These are phyloP conservation scores for Hymenoscyphus infarciens DNA, from an alignment of 2,329 filamentous ascomycete species.

Conservation along the genomic window DNA sequence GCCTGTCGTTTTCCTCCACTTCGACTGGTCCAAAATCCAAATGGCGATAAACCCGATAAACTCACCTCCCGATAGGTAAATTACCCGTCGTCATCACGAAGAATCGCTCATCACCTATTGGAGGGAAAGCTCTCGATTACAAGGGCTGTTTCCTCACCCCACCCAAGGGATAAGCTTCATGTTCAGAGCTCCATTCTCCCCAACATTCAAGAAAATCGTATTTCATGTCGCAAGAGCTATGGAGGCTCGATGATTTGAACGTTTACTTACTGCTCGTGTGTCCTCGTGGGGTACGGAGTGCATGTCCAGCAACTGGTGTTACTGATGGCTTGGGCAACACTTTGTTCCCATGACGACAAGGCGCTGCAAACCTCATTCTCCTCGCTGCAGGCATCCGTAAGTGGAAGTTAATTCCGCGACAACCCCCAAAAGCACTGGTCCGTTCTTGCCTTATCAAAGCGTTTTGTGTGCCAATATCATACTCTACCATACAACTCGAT, in stretches of 20 bases:
- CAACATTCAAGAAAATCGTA: neutral
- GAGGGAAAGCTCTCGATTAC: neutral
- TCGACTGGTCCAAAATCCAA: constrained; percentile 6
- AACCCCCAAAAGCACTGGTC: neutral
- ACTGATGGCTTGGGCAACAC: neutral
- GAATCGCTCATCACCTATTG: neutral
- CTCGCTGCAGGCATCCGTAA: constrained; percentile 15
- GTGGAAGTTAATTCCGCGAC: constrained; percentile 4
- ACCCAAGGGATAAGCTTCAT: constrained; percentile 26
- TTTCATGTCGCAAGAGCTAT: neutral
- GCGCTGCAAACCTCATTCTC: neutral
- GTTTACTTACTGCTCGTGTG: too few species aligned
- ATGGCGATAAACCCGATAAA: constrained; percentile 6
- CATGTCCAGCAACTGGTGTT: too few species aligned
- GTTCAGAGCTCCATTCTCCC: constrained; percentile 17
- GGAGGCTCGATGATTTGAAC: too few species aligned
- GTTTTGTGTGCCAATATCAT: neutral
- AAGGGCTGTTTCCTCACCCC: constrained; percentile 2
- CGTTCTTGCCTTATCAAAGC: neutral
- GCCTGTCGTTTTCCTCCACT: neutral
- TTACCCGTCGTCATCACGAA: constrained; percentile 2
- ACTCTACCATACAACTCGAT: neutral
- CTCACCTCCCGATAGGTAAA: constrained; percentile 21
- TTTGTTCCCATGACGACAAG: constrained; percentile 3
- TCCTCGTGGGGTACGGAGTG: too few species aligned